phyloP scores from a whole-genome alignment of 208 protist genomes.

The Trypanosomatidae sp. region DNA sequence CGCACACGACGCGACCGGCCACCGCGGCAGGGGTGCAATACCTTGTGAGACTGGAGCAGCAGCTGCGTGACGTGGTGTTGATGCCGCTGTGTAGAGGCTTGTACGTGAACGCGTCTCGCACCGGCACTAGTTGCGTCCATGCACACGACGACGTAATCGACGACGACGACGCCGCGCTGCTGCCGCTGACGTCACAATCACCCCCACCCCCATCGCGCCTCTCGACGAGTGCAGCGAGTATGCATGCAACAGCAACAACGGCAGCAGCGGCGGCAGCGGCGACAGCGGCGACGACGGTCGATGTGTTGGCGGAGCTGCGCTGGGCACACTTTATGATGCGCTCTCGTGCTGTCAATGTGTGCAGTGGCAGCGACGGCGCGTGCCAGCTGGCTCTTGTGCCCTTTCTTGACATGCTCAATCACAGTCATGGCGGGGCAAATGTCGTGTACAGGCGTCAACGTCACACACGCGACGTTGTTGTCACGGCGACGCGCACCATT shows the following conservation, averaged over 20 bases:
- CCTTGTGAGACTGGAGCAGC: slow-evolving; percentile 19
- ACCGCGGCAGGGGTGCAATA: slow-evolving; percentile 8
- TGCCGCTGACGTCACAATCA: too few relatives aligned
- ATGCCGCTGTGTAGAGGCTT: slow-evolving; percentile 4
- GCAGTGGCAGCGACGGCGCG: slow-evolving; percentile 1
- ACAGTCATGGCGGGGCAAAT: slow-evolving; percentile 28
- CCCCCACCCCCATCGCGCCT: too few relatives aligned
- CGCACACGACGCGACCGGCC: slow-evolving; percentile 9
- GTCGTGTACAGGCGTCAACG: slow-evolving; percentile 17
- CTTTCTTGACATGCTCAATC: slow-evolving; percentile 79
- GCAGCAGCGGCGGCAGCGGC: too few relatives aligned
- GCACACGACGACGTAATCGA: slow-evolving; percentile 10
- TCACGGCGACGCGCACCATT: slow-evolving; percentile 42
- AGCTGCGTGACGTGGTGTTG: slow-evolving; percentile 27
- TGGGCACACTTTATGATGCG: slow-evolving; percentile 85
- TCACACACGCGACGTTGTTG: slow-evolving; percentile 9
- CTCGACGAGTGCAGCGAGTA: too few relatives aligned
- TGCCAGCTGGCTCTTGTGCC: slow-evolving; percentile 40
- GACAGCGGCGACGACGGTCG: too few relatives aligned
- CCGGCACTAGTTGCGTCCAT: not conserved
- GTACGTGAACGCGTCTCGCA: not conserved
- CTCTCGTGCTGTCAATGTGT: slow-evolving; percentile 57
- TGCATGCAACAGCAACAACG: too few relatives aligned
- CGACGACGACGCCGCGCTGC: too few relatives aligned
- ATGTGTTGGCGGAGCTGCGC: slow-evolving; percentile 19